Evolutionary conservation across 2,329 filamentous ascomycete genomes (phyloP).

Genomic region (Cladosporium sp.): DNA sequence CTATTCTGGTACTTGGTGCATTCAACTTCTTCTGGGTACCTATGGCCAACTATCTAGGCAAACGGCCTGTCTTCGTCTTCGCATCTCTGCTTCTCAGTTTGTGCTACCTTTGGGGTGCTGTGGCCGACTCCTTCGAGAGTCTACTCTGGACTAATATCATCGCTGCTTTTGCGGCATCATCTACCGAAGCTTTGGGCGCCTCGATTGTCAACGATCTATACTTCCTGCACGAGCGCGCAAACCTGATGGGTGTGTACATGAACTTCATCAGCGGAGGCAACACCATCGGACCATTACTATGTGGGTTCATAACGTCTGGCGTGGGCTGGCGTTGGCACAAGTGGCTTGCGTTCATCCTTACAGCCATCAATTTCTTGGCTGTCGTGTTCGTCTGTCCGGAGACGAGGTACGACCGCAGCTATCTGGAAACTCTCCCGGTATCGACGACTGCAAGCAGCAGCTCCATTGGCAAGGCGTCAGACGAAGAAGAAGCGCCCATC

Average conservation of each 20-base stretch:
- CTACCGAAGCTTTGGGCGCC: slow-evolving; percentile 48
- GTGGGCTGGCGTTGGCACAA: slow-evolving; percentile 46
- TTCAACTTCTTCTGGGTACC: slow-evolving; percentile 57
- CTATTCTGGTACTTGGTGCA: slow-evolving; percentile 50
- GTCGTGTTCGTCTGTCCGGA: slow-evolving; percentile 42
- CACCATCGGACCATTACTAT: slow-evolving; percentile 42
- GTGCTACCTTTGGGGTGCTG: slow-evolving; percentile 50
- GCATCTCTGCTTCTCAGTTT: slow-evolving; percentile 46
- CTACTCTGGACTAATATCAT: slow-evolving; percentile 50
- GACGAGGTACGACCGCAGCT: slow-evolving; percentile 37
- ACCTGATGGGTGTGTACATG: slow-evolving; percentile 43
- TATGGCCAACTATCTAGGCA: slow-evolving; percentile 48
- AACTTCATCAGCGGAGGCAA: slow-evolving; percentile 44
- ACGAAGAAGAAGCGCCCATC: slow-evolving; percentile 18
- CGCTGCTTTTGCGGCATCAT: slow-evolving; percentile 47
- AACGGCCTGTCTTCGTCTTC: slow-evolving; percentile 50
- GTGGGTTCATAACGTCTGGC: slow-evolving; percentile 43
- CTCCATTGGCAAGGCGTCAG: neutral
- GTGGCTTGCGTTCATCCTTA: slow-evolving; percentile 38
- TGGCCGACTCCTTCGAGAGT: slow-evolving; percentile 43
- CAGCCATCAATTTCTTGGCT: slow-evolving; percentile 37
- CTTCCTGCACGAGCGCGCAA: slow-evolving; percentile 38
- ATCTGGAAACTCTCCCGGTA: slow-evolving; percentile 11
- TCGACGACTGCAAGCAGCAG: slow-evolving; percentile 2
- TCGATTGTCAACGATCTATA: slow-evolving; percentile 40